These are phyloP conservation scores for Gossypium anomalum DNA, from an alignment of 345 rosid genomes.

Conservation along the genomic window DNA sequence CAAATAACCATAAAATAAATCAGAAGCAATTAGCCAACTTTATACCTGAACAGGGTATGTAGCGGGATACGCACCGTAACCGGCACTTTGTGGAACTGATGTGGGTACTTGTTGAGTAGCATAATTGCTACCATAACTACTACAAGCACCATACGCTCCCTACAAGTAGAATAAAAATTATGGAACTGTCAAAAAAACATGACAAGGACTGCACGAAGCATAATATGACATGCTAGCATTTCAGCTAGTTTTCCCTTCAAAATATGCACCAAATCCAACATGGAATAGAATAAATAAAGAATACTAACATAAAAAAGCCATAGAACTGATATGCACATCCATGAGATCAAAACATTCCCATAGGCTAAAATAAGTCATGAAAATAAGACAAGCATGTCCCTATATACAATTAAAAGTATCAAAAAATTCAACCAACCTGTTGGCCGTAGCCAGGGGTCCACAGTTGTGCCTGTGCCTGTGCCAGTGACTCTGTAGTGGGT, in stretches of 20 bases:
- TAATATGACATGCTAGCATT: background rate
- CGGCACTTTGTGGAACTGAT: constrained; percentile 59
- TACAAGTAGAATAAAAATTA: constrained; percentile 13
- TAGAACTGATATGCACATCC: background rate
- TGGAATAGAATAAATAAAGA: background rate
- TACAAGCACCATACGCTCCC: constrained; percentile 75
- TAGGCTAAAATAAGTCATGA: background rate
- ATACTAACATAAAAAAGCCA: background rate
- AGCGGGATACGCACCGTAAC: constrained; percentile 74
- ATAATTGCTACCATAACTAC: constrained; percentile 62
- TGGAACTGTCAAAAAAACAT: background rate
- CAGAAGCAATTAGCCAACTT: background rate
- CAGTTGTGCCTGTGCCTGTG: constrained; percentile 34
- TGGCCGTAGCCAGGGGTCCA: constrained; percentile 82
- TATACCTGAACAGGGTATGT: constrained; percentile 76
- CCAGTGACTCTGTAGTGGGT: constrained; percentile 46
- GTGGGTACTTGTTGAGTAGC: constrained; percentile 58
- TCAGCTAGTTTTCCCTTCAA: background rate
- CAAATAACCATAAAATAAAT: background rate
- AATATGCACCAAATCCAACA: background rate
- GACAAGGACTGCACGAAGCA: background rate
- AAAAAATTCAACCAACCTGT: constrained; percentile 38
- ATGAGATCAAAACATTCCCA: background rate
- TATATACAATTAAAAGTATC: background rate
- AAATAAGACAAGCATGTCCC: background rate